These are phyloP conservation scores for Candida freyschussii DNA, from an alignment of 1,139 yeast genomes.

Conservation along the genomic window DNA sequence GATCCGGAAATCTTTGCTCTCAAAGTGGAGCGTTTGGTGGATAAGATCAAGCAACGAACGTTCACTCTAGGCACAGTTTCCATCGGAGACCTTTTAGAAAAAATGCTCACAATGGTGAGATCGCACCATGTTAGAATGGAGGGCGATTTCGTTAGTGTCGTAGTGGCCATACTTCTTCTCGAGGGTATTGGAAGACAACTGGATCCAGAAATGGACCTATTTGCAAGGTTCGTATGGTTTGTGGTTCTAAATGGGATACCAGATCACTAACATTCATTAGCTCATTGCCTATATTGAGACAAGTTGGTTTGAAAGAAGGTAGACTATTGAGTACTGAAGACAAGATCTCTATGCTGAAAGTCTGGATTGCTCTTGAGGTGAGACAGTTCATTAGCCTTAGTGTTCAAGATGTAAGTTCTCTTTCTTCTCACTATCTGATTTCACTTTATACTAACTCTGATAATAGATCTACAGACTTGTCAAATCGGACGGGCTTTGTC, in stretches of 20 bases:
- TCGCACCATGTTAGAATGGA: conserved; percentile 96
- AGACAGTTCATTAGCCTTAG: conserved; percentile 84
- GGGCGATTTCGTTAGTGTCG: conserved; percentile 91
- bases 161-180: conserved; percentile 79
- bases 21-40: conserved; percentile 79
- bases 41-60: conserved; percentile 76
- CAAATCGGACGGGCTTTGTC: conserved; percentile 56
- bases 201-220: conserved; percentile 87
- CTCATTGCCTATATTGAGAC: conserved; percentile 84
- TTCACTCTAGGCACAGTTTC: conserved; percentile 90
- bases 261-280: conserved; percentile 39
- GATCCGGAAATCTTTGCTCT: conserved; percentile 81
- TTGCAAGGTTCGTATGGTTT: conserved; percentile 83
- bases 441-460: conserved; percentile 4
- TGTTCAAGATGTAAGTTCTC: conserved; percentile 71
- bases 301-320: conserved; percentile 64
- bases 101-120: conserved; percentile 86
- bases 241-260: conserved; percentile 47
- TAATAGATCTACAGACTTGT: conserved; percentile 44
- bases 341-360: conserved; percentile 74
- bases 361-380: conserved; percentile 87
- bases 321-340: conserved; percentile 29
- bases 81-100: conserved; percentile 85
- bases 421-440: too few relatives aligned
- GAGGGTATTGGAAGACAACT: conserved; percentile 95